A percentile compares a stretch with the other conserved stretches of the same genome.
These are phyloP conservation scores for Agaricus blazei DNA, from an alignment of 768 basidiomycete species.

Conservation along the genomic window DNA sequence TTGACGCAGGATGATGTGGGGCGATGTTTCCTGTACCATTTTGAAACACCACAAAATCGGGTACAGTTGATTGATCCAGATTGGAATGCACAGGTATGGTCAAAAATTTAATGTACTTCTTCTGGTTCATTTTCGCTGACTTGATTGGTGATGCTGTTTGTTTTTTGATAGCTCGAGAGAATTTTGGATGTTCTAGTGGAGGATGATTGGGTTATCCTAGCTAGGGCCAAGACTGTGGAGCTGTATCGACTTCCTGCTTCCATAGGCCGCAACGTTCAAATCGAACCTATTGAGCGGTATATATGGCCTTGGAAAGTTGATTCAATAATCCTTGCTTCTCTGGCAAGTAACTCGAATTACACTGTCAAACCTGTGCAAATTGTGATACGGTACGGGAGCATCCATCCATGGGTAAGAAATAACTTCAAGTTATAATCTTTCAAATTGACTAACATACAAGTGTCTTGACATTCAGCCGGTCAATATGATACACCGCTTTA, in stretches of 20 bases:
- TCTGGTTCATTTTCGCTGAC: not conserved
- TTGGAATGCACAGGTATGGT: constrained; percentile 19
- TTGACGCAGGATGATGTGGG: constrained; percentile 7
- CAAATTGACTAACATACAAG: not conserved
- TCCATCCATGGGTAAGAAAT: constrained; percentile 47
- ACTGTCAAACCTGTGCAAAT: constrained; percentile 31
- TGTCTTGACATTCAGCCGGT: constrained; percentile 35
- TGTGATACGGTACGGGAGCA: constrained; percentile 54
- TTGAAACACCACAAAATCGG: not conserved
- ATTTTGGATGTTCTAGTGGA: constrained; percentile 38
- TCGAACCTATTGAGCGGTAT: constrained; percentile 42
- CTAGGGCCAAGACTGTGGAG: constrained; percentile 37
- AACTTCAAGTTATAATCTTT: not conserved
- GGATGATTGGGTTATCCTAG: constrained; percentile 38
- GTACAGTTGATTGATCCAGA: constrained; percentile 12
- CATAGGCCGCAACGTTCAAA: constrained; percentile 11
- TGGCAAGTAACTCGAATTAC: not conserved
- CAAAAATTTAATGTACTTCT: not conserved
- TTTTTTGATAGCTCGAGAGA: constrained; percentile 26
- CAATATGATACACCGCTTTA: constrained; percentile 62
- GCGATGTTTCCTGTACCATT: constrained; percentile 5
- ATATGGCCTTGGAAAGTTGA: constrained; percentile 57
- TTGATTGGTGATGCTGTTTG: not conserved
- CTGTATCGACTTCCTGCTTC: constrained; percentile 33
- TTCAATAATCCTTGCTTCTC: constrained; percentile 31